Evolutionary conservation across 2,329 filamentous ascomycete species (phyloP).

Genomic region (Beauveria australis): DNA sequence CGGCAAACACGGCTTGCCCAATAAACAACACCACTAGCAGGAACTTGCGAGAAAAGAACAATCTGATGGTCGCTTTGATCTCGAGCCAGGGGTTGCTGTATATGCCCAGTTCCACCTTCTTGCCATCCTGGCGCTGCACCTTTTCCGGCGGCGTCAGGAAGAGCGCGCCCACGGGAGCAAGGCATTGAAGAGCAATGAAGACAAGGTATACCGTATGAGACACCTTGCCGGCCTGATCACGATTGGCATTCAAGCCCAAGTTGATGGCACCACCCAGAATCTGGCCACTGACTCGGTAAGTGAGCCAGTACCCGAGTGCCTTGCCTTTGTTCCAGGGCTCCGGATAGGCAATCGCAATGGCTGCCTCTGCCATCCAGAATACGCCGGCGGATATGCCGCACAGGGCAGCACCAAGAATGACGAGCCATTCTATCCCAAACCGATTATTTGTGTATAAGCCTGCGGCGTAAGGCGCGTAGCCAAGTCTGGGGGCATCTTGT

Average conservation of each 20-base stretch:
- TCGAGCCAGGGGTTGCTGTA: slow-evolving; percentile 48
- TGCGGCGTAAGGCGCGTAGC: slow-evolving; percentile 63
- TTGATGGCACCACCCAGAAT: slow-evolving; percentile 67
- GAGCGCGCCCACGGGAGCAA: slow-evolving; percentile 56
- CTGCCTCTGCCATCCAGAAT: slow-evolving; percentile 69
- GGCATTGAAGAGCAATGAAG: slow-evolving; percentile 62
- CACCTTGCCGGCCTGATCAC: slow-evolving; percentile 52
- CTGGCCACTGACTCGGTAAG: slow-evolving; percentile 50
- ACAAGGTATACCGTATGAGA: slow-evolving; percentile 61
- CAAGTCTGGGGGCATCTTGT: slow-evolving; percentile 32
- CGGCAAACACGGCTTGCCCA: slow-evolving; percentile 60
- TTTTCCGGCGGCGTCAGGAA: slow-evolving; percentile 52
- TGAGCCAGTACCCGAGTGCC: slow-evolving; percentile 61
- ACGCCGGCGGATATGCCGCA: slow-evolving; percentile 64
- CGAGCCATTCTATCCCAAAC: slow-evolving; percentile 60
- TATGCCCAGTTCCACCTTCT: slow-evolving; percentile 52
- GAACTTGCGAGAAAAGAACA: slow-evolving; percentile 55
- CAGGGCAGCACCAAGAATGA: slow-evolving; percentile 57
- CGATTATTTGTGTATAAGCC: slow-evolving; percentile 66
- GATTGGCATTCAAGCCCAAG: slow-evolving; percentile 53
- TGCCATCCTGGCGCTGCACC: slow-evolving; percentile 59
- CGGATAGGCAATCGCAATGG: slow-evolving; percentile 64
- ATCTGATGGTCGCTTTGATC: slow-evolving; percentile 47
- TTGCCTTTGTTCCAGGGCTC: slow-evolving; percentile 60
- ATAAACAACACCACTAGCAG: slow-evolving; percentile 60